A percentile compares a stretch with the other conserved stretches of the same genome.
Conservation (phyloP, 495 filamentous ascomycete genomes). For the Aspergillus baeticus region DNA sequence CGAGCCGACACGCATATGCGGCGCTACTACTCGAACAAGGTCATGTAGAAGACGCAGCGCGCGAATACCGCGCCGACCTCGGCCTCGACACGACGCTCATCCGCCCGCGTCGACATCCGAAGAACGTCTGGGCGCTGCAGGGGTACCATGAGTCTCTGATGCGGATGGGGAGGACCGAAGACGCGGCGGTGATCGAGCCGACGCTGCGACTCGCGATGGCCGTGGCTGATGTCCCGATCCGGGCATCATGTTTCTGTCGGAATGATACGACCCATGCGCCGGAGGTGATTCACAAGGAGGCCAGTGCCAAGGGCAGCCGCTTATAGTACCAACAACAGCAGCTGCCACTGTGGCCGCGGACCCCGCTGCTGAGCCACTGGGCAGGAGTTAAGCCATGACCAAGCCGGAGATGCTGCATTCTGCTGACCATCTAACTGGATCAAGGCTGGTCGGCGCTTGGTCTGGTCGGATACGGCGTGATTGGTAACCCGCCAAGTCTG, state of each 20-base stretch:
- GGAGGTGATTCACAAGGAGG: not conserved
- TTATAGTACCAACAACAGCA: not conserved
- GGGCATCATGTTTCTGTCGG: constrained; percentile 59
- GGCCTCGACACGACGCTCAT: constrained; percentile 48
- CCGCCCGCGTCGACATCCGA: constrained; percentile 56
- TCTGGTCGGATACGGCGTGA: too few relatives aligned
- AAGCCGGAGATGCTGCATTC: too few relatives aligned
- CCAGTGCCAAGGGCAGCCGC: not conserved
- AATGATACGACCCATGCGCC: not conserved
- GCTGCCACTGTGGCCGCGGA: too few relatives aligned
- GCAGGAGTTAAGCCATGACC: too few relatives aligned
- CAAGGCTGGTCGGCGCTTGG: too few relatives aligned
- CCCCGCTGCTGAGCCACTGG: too few relatives aligned
- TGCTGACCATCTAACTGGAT: too few relatives aligned
- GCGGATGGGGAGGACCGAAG: constrained; percentile 43
- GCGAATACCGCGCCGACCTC: not conserved
- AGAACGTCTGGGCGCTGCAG: constrained; percentile 66
- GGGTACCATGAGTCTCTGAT: constrained; percentile 60
- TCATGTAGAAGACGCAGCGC: not conserved
- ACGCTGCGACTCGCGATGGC: constrained; percentile 50
- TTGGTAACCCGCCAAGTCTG: too few relatives aligned
- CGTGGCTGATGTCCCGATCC: constrained; percentile 55
- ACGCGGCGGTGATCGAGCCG: constrained; percentile 47
- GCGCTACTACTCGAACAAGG: constrained; percentile 41
- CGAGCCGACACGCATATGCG: constrained; percentile 60